Base-by-base conservation (phyloP, 345 rosid species). In the Microcos paniculata region DNA sequence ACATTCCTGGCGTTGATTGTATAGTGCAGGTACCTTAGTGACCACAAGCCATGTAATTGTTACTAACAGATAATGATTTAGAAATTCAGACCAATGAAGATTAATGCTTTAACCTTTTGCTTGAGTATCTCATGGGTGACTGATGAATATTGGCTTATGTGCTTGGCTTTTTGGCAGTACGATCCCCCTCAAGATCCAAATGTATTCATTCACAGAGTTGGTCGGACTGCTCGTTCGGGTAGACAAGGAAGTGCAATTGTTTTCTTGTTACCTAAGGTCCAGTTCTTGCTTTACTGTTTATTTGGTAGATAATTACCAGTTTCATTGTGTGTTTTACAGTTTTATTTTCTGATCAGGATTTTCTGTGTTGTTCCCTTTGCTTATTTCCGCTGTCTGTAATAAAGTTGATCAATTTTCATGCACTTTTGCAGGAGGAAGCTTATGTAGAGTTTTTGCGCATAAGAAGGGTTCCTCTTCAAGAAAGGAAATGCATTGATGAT, bases 151-250 rank as follows among this genome's bases (percentile, higher is more conserved):
- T 7, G 72, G 70, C 42, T 67, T 65, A n/a, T 62, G 53, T 76
- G 72, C 75, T 55, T 76, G 49, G 59, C 80, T 51, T 69, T 56
- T 70, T 55, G 79, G 85, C 89, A 93, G 97, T 93, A 87, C 82
- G 98, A 96, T 74, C 97, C 98, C 52, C 97, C 97, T 35, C 97
- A 96, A 80, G 95, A 93, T 86, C 95, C 97, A 56, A 90, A 87
- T 82, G 92, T 92, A 77, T 96, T 96, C 84, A 56, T 88, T 79
- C 99, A 96, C 77, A 88, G 99, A 72, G 98, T 90, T 11, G 99
- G 98, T 16, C 87, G 97, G 82, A 90, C 97, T 83, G 99, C 98
- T 83, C 86, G 97, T 53, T 66, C 92, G 85, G 97, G 98, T 71
- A 87, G 88, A 82, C 85, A 92, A 84, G 98, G 99, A 76, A 86